Evolutionary conservation across 306 rosid species (phyloP).

Genomic region (Quercus wislizeni): DNA sequence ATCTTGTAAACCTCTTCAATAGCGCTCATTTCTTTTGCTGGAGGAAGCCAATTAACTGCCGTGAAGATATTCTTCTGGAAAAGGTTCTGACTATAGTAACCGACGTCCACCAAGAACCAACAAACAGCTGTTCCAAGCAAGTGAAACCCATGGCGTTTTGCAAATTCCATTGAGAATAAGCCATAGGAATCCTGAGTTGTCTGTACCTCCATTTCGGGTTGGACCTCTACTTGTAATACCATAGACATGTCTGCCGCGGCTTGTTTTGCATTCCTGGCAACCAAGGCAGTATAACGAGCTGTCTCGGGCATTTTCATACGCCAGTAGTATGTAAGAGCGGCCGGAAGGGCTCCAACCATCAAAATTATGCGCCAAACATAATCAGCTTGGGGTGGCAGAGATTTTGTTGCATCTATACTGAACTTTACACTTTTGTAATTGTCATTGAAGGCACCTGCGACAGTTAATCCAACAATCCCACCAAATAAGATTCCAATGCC

Average conservation of each 20-base stretch:
- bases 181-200: not conserved
- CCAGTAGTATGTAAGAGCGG: constrained; percentile 21
- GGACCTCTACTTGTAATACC: constrained; percentile 14
- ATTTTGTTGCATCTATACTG: not conserved
- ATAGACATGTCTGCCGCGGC: constrained; percentile 22
- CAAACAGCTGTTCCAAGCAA: constrained; percentile 5
- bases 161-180: constrained; percentile 9
- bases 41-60: constrained; percentile 5
- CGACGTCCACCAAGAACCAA: constrained; percentile 22
- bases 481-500: constrained; percentile 9
- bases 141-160: constrained; percentile 17
- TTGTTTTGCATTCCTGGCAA: constrained; percentile 20
- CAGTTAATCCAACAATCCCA: constrained; percentile 13
- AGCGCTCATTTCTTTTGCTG: constrained; percentile 1
- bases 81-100: constrained; percentile 15
- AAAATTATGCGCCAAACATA: constrained; percentile 23
- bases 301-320: constrained; percentile 34
- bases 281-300: constrained; percentile 26
- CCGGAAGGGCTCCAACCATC: constrained; percentile 24
- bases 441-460: not conserved
- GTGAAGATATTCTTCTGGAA: constrained; percentile 22
- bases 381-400: constrained; percentile 17
- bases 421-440: too few relatives aligned
- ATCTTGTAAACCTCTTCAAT: constrained; percentile 20
- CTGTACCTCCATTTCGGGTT: not conserved